Base-by-base conservation (phyloP, 805 yeast species). In the Metschnikowia colocasiae region DNA sequence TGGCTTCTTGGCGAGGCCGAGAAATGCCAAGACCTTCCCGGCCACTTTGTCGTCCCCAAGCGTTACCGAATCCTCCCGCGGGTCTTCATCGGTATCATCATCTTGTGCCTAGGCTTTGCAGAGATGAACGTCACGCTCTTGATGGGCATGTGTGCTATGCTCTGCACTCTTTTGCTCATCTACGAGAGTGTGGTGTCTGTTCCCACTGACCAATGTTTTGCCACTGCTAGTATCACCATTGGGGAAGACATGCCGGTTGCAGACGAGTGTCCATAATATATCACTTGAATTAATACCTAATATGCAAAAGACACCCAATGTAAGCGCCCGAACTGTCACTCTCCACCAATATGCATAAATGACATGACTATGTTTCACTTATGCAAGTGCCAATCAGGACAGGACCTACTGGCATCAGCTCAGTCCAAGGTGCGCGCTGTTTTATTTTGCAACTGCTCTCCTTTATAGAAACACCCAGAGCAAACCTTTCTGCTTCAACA, bases 1-100 rank as follows among this genome's bases (percentile, higher is more conserved):
- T 62, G 68, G 4, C 49, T 67, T 0, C 43, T 81, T 12, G 82
- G 81, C 0, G 46, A 68, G 5, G 45, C 70, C 1, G 84, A 80
- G 57, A 65, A 64, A 40, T 67, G 76, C 16, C 52, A 58, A n/a
- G 83, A 80, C 45, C 62, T 67, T 0, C 56, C 59, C 5, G 63
- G 58, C 2, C 40, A 58, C 18, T 71, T 64, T 41, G 10, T 59
- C 3, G 47, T 73, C 2, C 55, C 72, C 2, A 64, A 70, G 37
- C 59, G 64, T 43, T 65, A 62, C 54, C 58, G 83, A 45, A 59
- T 78, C 3, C 48, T 69, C 2, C 60, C 67, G 48, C n/a, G n/a
- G n/a, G n/a, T 69, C 29, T 79, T 77, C 0, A 54, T 68, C 6
- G 81, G 71, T 0, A 51, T 65, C 12, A 53, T 64, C 29, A 72